These are phyloP conservation scores for Crataegus laevigata DNA, from an alignment of 306 rosid species.

Conservation along the genomic window DNA sequence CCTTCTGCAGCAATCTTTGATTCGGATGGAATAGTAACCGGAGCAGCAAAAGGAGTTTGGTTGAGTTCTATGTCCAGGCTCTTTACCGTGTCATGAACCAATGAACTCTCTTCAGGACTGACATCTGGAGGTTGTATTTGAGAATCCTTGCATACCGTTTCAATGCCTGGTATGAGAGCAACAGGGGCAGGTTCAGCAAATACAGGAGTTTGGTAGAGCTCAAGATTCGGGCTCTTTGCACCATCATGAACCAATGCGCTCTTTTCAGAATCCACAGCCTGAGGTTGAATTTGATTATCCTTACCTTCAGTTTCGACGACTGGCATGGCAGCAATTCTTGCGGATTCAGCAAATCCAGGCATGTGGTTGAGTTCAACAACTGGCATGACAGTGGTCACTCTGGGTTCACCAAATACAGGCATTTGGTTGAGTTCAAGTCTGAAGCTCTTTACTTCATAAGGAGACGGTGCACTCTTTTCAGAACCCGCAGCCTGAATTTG, in stretches of 20 bases:
- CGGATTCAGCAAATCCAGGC: too few relatives aligned
- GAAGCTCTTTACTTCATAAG: neutral
- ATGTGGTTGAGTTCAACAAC: too few relatives aligned
- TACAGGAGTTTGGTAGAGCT: conserved; percentile 24
- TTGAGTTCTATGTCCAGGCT: conserved; percentile 27
- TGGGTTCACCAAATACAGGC: too few relatives aligned
- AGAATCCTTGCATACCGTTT: conserved; percentile 8
- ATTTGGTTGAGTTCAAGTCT: too few relatives aligned
- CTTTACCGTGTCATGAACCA: conserved; percentile 22
- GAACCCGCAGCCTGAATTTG: conserved; percentile 16
- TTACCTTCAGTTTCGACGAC: too few relatives aligned
- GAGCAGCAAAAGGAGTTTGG: conserved; percentile 28
- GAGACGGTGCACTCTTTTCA: conserved; percentile 22
- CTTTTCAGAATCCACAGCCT: conserved; percentile 13
- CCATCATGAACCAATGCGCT: conserved; percentile 24
- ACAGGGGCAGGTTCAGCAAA: conserved; percentile 24
- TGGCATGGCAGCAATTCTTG: too few relatives aligned
- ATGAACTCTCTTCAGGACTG: conserved; percentile 20
- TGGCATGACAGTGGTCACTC: too few relatives aligned
- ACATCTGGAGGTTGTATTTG: conserved; percentile 16
- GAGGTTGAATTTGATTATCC: too few relatives aligned
- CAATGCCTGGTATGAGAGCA: conserved; percentile 19
- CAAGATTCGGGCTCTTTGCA: conserved; percentile 20
- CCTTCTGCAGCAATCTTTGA: conserved; percentile 15
- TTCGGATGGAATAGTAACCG: conserved; percentile 1